Conservation (phyloP, 495 filamentous ascomycete species). For the Parathielavia hyrcaniae region DNA sequence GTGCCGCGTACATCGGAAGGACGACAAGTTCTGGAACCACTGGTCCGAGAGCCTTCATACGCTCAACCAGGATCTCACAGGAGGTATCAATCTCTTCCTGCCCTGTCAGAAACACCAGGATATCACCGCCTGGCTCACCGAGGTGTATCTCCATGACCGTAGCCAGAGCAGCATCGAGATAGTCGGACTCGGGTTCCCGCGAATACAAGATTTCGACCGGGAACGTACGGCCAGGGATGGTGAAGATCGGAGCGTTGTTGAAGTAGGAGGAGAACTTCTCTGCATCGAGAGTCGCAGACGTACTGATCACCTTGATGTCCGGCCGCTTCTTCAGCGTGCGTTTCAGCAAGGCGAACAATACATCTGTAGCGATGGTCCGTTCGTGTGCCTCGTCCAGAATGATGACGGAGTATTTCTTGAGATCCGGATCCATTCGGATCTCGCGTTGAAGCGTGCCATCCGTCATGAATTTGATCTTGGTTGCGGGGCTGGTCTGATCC, state of each 20-base stretch:
- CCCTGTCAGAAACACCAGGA: slow-evolving; percentile 91
- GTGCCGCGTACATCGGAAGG: slow-evolving; percentile 86
- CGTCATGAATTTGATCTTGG: slow-evolving; percentile 98
- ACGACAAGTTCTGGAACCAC: slow-evolving; percentile 89
- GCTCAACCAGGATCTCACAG: slow-evolving; percentile 86
- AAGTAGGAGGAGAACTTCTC: slow-evolving; percentile 97
- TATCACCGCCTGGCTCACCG: slow-evolving; percentile 83
- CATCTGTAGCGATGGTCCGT: slow-evolving; percentile 91
- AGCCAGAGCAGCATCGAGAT: slow-evolving; percentile 87
- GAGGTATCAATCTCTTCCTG: slow-evolving; percentile 97
- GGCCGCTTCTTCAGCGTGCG: slow-evolving; percentile 81
- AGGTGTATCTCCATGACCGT: slow-evolving; percentile 99
- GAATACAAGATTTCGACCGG: slow-evolving; percentile 94
- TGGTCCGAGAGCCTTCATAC: slow-evolving; percentile 92
- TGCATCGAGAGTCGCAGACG: slow-evolving; percentile 90
- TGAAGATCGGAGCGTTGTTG: slow-evolving; percentile 89
- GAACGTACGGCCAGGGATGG: slow-evolving; percentile 89
- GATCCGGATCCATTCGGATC: slow-evolving; percentile 79
- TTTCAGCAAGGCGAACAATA: slow-evolving; percentile 89
- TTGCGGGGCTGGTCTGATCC: slow-evolving; percentile 82
- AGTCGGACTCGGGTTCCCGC: slow-evolving; percentile 90
- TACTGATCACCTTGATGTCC: slow-evolving; percentile 92
- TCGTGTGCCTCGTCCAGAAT: slow-evolving; percentile 99
- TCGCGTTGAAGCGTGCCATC: slow-evolving; percentile 96
- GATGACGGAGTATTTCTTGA: slow-evolving; percentile 87